Evolutionary conservation across 202 grass and related monocot species (phyloP).

Genomic region (Schoenoplectus tabernaemontani): DNA sequence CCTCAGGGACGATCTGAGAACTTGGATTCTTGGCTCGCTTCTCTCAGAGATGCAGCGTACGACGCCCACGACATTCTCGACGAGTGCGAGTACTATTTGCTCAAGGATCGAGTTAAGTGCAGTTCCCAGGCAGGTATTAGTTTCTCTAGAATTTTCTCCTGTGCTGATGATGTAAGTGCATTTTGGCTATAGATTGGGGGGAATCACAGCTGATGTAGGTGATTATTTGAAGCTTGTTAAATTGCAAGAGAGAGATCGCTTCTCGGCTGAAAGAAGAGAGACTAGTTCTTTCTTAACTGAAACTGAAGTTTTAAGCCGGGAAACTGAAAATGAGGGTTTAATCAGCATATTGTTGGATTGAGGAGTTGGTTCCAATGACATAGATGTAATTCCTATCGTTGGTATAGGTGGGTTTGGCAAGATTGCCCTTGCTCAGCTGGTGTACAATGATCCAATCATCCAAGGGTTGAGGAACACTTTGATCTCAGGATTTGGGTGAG

Average conservation of each 20-base stretch:
- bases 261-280: not conserved
- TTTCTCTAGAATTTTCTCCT: constrained; percentile 8
- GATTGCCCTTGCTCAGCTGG: constrained; percentile 36
- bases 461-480: constrained; percentile 29
- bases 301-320: constrained; percentile 23
- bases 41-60: constrained; percentile 22
- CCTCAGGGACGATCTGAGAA: constrained; percentile 21
- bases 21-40: constrained; percentile 21
- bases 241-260: constrained; percentile 5
- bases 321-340: constrained; percentile 24
- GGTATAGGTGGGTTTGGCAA: constrained; percentile 46
- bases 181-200: constrained; percentile 29
- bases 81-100: not conserved
- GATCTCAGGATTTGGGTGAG: constrained; percentile 35
- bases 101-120: not conserved
- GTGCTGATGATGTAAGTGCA: not conserved
- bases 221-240: constrained; percentile 22
- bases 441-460: constrained; percentile 39
- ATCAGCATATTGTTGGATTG: constrained; percentile 19
- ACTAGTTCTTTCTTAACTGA: constrained; percentile 29
- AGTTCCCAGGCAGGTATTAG: constrained; percentile 10
- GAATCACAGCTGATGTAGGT: not conserved
- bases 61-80: constrained; percentile 34
- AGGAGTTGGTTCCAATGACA: not conserved
- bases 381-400: constrained; percentile 31